phyloP scores from a whole-genome alignment of 805 yeast genomes.

The Scheffersomyces stipitis region DNA sequence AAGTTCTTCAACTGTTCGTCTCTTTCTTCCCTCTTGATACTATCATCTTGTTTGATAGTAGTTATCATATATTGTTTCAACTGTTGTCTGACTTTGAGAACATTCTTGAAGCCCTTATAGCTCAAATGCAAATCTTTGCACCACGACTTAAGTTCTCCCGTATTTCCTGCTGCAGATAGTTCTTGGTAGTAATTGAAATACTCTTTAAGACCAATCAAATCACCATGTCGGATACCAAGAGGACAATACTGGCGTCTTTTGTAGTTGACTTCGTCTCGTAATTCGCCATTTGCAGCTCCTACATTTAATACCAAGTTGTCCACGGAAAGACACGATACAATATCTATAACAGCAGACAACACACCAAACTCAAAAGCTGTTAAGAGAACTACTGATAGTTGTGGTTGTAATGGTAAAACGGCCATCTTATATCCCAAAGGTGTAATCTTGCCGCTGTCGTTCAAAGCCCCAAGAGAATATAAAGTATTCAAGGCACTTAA shows the following conservation, averaged over 20 bases:
- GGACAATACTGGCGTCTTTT: slow-evolving; percentile 68
- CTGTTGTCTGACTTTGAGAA: slow-evolving; percentile 71
- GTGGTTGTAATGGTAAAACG: slow-evolving; percentile 88
- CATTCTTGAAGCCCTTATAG: slow-evolving; percentile 78
- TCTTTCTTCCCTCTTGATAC: slow-evolving; percentile 23
- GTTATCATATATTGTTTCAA: slow-evolving; percentile 64
- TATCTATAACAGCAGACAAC: slow-evolving; percentile 72
- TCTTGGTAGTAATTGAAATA: slow-evolving; percentile 55
- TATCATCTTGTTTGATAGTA: slow-evolving; percentile 44
- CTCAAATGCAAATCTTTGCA: slow-evolving; percentile 77
- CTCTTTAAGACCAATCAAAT: slow-evolving; percentile 79
- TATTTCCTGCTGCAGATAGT: slow-evolving; percentile 25
- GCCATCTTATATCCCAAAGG: slow-evolving; percentile 83
- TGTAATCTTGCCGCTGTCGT: slow-evolving; percentile 75
- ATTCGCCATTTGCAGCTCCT: slow-evolving; percentile 54
- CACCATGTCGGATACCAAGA: slow-evolving; percentile 76
- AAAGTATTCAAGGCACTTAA: slow-evolving; percentile 75
- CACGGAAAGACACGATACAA: slow-evolving; percentile 89
- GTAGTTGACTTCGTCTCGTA: slow-evolving; percentile 81
- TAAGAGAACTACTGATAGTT: slow-evolving; percentile 79
- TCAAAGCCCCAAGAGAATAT: slow-evolving; percentile 75
- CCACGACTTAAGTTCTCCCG: slow-evolving; percentile 71
- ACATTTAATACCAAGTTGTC: slow-evolving; percentile 85
- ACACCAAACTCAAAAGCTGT: slow-evolving; percentile 62
- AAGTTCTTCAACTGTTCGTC: slow-evolving; percentile 25